Conservation (phyloP, 2,329 filamentous ascomycete genomes). For the Colletotrichum nymphaeae region DNA sequence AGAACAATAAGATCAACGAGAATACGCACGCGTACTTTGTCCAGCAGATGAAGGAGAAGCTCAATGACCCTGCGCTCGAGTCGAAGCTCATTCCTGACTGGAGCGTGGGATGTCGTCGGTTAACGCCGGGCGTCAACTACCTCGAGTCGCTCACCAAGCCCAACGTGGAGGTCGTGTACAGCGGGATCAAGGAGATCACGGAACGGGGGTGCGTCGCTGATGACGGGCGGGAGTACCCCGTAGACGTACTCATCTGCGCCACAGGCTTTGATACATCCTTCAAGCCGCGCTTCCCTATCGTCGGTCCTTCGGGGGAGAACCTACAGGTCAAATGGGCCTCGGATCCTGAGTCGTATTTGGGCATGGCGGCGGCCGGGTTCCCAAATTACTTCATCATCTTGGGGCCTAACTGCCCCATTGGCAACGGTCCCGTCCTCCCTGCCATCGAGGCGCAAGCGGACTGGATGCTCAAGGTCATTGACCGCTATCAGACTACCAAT, state of each 20-base stretch:
- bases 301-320: slow-evolving; percentile 50
- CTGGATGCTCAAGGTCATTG: slow-evolving; percentile 61
- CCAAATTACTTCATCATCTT: slow-evolving; percentile 48
- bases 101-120: slow-evolving; percentile 40
- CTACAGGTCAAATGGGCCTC: slow-evolving; percentile 44
- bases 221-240: slow-evolving; percentile 41
- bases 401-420: slow-evolving; percentile 53
- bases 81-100: slow-evolving; percentile 38
- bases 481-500: slow-evolving; percentile 60
- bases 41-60: slow-evolving; percentile 51
- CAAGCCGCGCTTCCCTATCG: slow-evolving; percentile 54
- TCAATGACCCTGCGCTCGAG: slow-evolving; percentile 43
- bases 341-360: slow-evolving; percentile 45
- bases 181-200: slow-evolving; percentile 45
- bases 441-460: slow-evolving; percentile 60
- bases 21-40: slow-evolving; percentile 53
- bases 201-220: slow-evolving; percentile 42
- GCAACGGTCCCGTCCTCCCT: slow-evolving; percentile 51
- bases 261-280: slow-evolving; percentile 43
- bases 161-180: slow-evolving; percentile 49
- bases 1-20: slow-evolving; percentile 50
- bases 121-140: slow-evolving; percentile 39
- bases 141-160: slow-evolving; percentile 40
- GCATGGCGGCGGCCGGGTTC: slow-evolving; percentile 41
- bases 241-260: slow-evolving; percentile 41